Evolutionary conservation across 352 stramenopile species (phyloP).

Genomic region (Thalassiosira ordinaria): DNA sequence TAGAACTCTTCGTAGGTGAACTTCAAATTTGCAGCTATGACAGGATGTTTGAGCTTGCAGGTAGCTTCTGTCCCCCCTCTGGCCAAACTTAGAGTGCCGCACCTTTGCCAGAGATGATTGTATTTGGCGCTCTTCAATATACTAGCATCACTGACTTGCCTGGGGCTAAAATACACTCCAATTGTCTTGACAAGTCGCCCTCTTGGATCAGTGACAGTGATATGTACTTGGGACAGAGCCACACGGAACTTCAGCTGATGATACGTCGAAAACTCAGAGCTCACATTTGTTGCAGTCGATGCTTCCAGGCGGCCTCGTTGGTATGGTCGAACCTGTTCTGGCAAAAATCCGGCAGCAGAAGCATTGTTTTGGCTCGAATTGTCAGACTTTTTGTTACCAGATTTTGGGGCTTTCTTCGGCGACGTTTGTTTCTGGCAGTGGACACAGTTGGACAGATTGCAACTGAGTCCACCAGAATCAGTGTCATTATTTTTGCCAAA

Average conservation of each 20-base stretch:
- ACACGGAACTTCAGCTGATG: slow-evolving; percentile 78
- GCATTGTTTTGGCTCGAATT: slow-evolving; percentile 10
- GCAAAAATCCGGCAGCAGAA: slow-evolving; percentile 46
- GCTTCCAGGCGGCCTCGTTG: slow-evolving; percentile 63
- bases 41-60: slow-evolving; percentile 67
- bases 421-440: slow-evolving; percentile 62
- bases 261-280: slow-evolving; percentile 78
- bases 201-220: slow-evolving; percentile 76
- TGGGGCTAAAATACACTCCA: slow-evolving; percentile 75
- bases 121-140: slow-evolving; percentile 76
- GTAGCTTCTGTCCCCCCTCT: slow-evolving; percentile 64
- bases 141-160: slow-evolving; percentile 66
- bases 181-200: slow-evolving; percentile 75
- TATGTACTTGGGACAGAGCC: slow-evolving; percentile 75
- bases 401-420: slow-evolving; percentile 48
- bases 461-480: slow-evolving; percentile 36
- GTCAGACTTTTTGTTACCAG: slow-evolving; percentile 37
- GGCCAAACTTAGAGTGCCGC: slow-evolving; percentile 73
- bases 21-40: slow-evolving; percentile 83
- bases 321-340: slow-evolving; percentile 76
- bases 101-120: slow-evolving; percentile 75
- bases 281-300: slow-evolving; percentile 57
- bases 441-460: slow-evolving; percentile 71
- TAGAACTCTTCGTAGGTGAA: slow-evolving; percentile 86
- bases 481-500: slow-evolving; percentile 29